Percentiles rank a stretch among this genome's conserved stretches.
phyloP scores from a whole-genome alignment of 2,329 filamentous ascomycete genomes.

The Penicillium expansum region DNA sequence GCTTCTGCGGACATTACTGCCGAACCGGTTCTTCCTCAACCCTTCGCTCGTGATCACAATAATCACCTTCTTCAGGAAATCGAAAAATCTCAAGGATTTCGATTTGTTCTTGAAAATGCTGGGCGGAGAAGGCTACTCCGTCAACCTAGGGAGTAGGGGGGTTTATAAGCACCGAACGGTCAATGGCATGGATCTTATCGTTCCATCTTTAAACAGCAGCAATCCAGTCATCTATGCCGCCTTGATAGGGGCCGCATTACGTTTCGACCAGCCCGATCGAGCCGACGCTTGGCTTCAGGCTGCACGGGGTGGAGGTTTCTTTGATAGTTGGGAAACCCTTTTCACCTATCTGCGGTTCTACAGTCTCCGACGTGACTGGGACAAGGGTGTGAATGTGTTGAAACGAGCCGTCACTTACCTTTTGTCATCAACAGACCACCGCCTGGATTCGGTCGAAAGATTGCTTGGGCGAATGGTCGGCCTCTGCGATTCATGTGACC shows the following conservation, averaged over 20 bases:
- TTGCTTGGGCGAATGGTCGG: slow-evolving; percentile 41
- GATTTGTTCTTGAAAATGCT: slow-evolving; percentile 41
- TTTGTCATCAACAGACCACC: slow-evolving; percentile 34
- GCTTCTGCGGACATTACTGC: slow-evolving; percentile 38
- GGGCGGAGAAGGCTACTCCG: slow-evolving; percentile 34
- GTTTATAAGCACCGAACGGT: slow-evolving; percentile 28
- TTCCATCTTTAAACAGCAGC: slow-evolving; percentile 35
- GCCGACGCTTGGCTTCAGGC: slow-evolving; percentile 43
- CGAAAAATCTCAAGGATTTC: slow-evolving; percentile 42
- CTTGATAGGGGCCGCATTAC: slow-evolving; percentile 39
- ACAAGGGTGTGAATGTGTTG: slow-evolving; percentile 33
- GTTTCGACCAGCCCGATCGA: slow-evolving; percentile 42
- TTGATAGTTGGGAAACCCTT: slow-evolving; percentile 38
- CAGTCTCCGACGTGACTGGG: slow-evolving; percentile 37
- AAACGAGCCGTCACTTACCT: slow-evolving; percentile 38
- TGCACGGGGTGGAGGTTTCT: slow-evolving; percentile 35
- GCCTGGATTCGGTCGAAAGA: slow-evolving; percentile 29
- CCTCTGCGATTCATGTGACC: slow-evolving; percentile 37
- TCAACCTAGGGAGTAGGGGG: slow-evolving; percentile 32
- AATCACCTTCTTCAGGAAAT: slow-evolving; percentile 39
- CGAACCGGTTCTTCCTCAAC: slow-evolving; percentile 37
- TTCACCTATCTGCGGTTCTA: slow-evolving; percentile 41
- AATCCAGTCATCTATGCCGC: slow-evolving; percentile 36
- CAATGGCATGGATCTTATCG: slow-evolving; percentile 38
- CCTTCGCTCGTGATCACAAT: slow-evolving; percentile 38